Evolutionary conservation across 2,329 filamentous ascomycete species (phyloP).

Genomic region (Colletotrichum kahawae): DNA sequence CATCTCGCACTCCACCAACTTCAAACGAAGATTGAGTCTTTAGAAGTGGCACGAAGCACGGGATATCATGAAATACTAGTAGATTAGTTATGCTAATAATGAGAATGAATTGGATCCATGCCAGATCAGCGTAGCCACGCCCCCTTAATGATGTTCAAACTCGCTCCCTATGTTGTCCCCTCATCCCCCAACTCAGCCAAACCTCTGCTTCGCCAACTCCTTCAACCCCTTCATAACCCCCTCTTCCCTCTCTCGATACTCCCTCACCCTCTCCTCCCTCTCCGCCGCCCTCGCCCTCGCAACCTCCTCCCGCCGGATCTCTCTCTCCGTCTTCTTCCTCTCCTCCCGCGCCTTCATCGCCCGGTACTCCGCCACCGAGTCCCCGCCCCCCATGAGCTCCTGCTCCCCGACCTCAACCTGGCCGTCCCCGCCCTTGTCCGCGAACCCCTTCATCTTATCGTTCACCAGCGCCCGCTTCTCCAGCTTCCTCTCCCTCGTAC

Average conservation of each 20-base stretch:
- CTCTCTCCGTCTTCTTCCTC: conserved; percentile 81
- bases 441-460: conserved; percentile 75
- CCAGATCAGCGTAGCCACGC: background rate
- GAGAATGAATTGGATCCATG: background rate
- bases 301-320: conserved; percentile 82
- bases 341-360: conserved; percentile 68
- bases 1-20: background rate
- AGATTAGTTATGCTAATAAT: background rate
- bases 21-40: background rate
- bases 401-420: conserved; percentile 67
- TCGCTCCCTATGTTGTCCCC: background rate
- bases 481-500: conserved; percentile 80
- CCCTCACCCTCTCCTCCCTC: conserved; percentile 75
- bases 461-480: conserved; percentile 83
- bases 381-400: conserved; percentile 78
- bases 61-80: background rate
- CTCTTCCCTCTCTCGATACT: conserved; percentile 78
- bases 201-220: conserved; percentile 79
- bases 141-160: background rate
- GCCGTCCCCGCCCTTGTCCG: conserved; percentile 50
- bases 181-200: conserved; percentile 53
- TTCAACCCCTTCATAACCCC: conserved; percentile 83
- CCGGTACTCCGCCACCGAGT: conserved; percentile 71
- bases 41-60: background rate
- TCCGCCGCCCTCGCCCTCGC: conserved; percentile 77